Percentiles rank a stretch among this genome's conserved stretches.
These are phyloP conservation scores for Trametes coccinea DNA, from an alignment of 768 basidiomycete species.

Conservation along the genomic window DNA sequence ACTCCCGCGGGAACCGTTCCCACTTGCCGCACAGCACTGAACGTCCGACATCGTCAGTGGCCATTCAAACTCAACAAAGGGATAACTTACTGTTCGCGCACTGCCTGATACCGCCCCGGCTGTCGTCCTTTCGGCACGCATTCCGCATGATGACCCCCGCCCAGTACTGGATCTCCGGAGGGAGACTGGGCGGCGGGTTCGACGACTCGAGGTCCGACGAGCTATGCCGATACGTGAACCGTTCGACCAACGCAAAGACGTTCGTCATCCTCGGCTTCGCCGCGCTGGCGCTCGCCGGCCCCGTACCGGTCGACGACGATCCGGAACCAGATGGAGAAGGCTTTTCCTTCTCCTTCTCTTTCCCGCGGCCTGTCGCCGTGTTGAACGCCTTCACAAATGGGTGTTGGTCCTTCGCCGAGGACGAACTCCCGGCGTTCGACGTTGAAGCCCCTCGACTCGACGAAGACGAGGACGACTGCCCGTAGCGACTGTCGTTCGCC, in stretches of 20 bases:
- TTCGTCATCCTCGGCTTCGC: slow-evolving; percentile 65
- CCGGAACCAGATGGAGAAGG: slow-evolving; percentile 15
- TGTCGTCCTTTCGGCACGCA: slow-evolving; percentile 96
- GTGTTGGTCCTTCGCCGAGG: slow-evolving; percentile 36
- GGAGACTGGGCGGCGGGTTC: slow-evolving; percentile 68
- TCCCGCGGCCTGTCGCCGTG: slow-evolving; percentile 44
- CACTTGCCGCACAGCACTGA: slow-evolving; percentile 89
- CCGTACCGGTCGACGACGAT: slow-evolving; percentile 7
- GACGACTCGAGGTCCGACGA: slow-evolving; percentile 73
- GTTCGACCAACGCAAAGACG: slow-evolving; percentile 93
- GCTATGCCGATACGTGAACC: slow-evolving; percentile 94
- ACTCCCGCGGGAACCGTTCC: slow-evolving; percentile 92
- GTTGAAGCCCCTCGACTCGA: slow-evolving; percentile 6
- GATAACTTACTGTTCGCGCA: slow-evolving; percentile 89
- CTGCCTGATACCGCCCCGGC: slow-evolving; percentile 88
- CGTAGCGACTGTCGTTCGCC: slow-evolving; percentile 5
- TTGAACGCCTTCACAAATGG: slow-evolving; percentile 50
- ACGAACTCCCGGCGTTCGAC: slow-evolving; percentile 24
- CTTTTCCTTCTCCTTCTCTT: slow-evolving; percentile 47
- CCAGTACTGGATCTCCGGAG: slow-evolving; percentile 96
- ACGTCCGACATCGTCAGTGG: background rate
- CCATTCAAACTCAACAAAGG: background rate
- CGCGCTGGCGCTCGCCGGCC: slow-evolving; percentile 14
- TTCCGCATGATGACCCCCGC: slow-evolving; percentile 99
- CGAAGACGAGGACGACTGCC: slow-evolving; percentile 5